Conservation (phyloP, 768 basidiomycete species). For the Suillus subluteus region DNA sequence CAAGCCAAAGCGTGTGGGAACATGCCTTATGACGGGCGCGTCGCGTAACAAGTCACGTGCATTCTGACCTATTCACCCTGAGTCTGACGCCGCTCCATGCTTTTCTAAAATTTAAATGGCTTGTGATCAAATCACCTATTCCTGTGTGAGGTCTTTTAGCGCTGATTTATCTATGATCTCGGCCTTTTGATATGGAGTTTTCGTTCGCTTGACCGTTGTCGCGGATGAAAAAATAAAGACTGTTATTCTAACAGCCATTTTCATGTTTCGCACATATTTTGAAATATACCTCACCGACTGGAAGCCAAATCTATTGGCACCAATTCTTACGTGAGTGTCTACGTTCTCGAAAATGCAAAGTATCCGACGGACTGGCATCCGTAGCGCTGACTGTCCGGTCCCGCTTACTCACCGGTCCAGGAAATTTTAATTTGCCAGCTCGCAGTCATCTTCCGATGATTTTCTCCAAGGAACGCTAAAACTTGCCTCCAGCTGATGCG, state of each 20-base stretch:
- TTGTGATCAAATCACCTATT: neutral
- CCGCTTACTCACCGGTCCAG: neutral
- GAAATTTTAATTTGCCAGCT: neutral
- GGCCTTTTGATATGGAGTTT: no score
- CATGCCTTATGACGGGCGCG: conserved; percentile 38
- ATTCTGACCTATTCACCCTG: conserved; percentile 7
- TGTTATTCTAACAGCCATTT: neutral
- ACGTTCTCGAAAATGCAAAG: neutral
- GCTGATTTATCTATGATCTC: neutral
- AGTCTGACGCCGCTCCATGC: neutral
- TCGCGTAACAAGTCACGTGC: conserved; percentile 42
- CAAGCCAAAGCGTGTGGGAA: conserved; percentile 30
- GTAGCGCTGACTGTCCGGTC: no score
- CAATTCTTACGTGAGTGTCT: neutral
- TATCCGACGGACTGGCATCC: no score
- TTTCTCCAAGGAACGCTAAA: conserved; percentile 2
- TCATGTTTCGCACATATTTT: neutral
- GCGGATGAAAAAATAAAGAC: neutral
- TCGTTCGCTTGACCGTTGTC: neutral
- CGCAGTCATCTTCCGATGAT: neutral
- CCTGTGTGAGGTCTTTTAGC: neutral
- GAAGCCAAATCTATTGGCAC: neutral
- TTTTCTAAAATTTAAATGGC: neutral
- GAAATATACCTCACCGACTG: neutral
- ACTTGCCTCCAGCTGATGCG: neutral